Percentiles rank a stretch among this genome's conserved stretches.
These are phyloP conservation scores for Endocalyx cinctus DNA, from an alignment of 2,329 filamentous ascomycete genomes.

Conservation along the genomic window DNA sequence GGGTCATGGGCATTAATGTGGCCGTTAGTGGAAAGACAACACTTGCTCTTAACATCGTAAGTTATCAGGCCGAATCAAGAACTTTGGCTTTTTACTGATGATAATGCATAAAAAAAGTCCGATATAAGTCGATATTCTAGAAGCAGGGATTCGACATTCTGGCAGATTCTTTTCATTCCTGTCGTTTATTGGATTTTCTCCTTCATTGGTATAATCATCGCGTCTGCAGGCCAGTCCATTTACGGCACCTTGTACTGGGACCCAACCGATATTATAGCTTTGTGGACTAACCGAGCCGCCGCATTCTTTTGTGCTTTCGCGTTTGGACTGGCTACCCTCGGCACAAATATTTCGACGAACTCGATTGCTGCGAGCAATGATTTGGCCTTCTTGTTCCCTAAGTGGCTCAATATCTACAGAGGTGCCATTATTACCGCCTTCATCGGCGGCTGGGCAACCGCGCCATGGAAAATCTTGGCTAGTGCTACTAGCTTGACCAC, in stretches of 20 bases:
- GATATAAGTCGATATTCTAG: slow-evolving; percentile 6
- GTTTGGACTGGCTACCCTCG: slow-evolving; percentile 5
- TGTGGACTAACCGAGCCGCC: slow-evolving; percentile 5
- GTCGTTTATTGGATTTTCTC: slow-evolving; percentile 7
- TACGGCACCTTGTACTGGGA: slow-evolving; percentile 5
- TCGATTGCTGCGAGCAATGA: slow-evolving; percentile 9
- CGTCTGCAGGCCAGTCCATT: slow-evolving; percentile 6
- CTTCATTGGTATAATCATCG: slow-evolving; percentile 5
- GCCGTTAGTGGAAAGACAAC: slow-evolving; percentile 6
- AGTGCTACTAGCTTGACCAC: slow-evolving; percentile 4
- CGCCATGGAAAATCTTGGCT: slow-evolving; percentile 7
- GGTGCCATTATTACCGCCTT: slow-evolving; percentile 4
- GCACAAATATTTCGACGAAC: slow-evolving; percentile 6
- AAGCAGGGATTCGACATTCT: slow-evolving; percentile 3
- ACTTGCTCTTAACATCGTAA: slow-evolving; percentile 7
- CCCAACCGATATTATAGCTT: slow-evolving; percentile 6
- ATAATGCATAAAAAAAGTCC: no score
- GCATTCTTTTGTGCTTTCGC: slow-evolving; percentile 6
- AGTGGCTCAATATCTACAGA: slow-evolving; percentile 2
- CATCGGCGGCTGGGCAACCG: slow-evolving; percentile 7
- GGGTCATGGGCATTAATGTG: slow-evolving; percentile 13
- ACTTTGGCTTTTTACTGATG: no score
- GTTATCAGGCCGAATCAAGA: no score
- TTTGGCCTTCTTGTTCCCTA: slow-evolving; percentile 4
- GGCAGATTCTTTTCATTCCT: slow-evolving; percentile 8